Evolutionary conservation across 1,139 yeast genomes (phyloP).

Genomic region (Tardiomyces blankii): DNA sequence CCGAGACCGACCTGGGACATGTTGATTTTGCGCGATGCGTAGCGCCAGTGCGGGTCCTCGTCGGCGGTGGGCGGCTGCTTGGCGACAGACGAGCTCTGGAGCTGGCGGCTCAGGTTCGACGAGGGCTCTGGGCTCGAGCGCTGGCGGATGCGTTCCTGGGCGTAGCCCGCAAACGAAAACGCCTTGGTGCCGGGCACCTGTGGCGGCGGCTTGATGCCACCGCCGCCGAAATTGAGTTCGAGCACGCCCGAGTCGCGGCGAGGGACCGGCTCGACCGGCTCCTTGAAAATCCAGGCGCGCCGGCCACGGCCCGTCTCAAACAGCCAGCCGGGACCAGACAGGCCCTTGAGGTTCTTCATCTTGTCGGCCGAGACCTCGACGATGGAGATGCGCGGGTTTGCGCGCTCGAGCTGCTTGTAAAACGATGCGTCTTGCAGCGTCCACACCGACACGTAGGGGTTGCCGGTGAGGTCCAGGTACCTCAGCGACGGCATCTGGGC

Average conservation of each 20-base stretch:
- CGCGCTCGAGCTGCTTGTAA: slow-evolving; percentile 19
- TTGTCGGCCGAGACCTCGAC: slow-evolving; percentile 30
- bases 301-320: slow-evolving; percentile 62
- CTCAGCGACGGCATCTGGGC: slow-evolving; percentile 23
- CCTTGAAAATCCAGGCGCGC: slow-evolving; percentile 70
- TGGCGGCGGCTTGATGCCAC: not conserved
- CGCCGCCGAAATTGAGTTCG: slow-evolving; percentile 1
- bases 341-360: slow-evolving; percentile 19
- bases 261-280: slow-evolving; percentile 14
- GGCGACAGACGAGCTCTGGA: slow-evolving; percentile 1
- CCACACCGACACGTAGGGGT: slow-evolving; percentile 40
- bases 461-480: slow-evolving; percentile 43
- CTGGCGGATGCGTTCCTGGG: slow-evolving; percentile 7
- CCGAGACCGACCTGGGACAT: slow-evolving; percentile 25
- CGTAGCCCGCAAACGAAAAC: slow-evolving; percentile 10
- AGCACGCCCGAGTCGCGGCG: not conserved
- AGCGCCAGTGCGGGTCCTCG: slow-evolving; percentile 14
- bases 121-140: slow-evolving; percentile 1
- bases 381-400: slow-evolving; percentile 26
- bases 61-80: slow-evolving; percentile 2
- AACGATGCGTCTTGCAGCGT: slow-evolving; percentile 38
- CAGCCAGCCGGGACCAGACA: slow-evolving; percentile 20
- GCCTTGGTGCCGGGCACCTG: slow-evolving; percentile 4
- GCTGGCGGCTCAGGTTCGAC: not conserved
- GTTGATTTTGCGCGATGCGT: slow-evolving; percentile 24